These are phyloP conservation scores for Peterozyma toletana DNA, from an alignment of 805 yeast genomes.

Conservation along the genomic window DNA sequence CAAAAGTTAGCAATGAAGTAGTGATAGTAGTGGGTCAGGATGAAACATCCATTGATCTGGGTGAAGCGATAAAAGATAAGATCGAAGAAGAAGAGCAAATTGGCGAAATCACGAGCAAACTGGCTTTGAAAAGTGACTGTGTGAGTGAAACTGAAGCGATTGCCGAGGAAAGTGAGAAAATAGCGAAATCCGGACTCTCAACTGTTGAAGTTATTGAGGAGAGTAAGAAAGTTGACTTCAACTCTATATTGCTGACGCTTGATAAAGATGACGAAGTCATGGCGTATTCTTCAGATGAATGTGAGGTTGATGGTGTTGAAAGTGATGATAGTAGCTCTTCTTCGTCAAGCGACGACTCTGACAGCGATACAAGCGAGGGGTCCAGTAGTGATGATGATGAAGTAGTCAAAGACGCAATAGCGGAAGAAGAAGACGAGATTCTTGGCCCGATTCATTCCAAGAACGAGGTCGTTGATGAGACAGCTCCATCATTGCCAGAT, in stretches of 20 bases:
- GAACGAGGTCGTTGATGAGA: constrained; percentile 68
- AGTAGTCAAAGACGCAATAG: constrained; percentile 20
- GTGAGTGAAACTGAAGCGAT: no score
- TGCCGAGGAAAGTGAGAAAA: constrained; percentile 1
- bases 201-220: not conserved
- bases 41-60: no score
- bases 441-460: constrained; percentile 70
- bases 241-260: not conserved
- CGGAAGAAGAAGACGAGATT: constrained; percentile 36
- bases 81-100: no score
- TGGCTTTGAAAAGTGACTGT: no score
- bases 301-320: constrained; percentile 5
- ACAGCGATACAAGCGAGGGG: constrained; percentile 14
- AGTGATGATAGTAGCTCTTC: constrained; percentile 16
- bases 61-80: no score
- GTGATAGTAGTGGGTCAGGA: no score
- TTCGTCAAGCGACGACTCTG: constrained; percentile 11
- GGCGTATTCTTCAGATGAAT: constrained; percentile 14
- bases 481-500: constrained; percentile 59
- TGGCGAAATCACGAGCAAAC: no score
- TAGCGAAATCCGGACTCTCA: constrained; percentile 4
- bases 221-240: no score
- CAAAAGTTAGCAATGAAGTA: no score
- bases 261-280: constrained; percentile 6
- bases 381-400: constrained; percentile 16